Conservation (phyloP, 139 green algal species). For the Trebouxia sp. region DNA sequence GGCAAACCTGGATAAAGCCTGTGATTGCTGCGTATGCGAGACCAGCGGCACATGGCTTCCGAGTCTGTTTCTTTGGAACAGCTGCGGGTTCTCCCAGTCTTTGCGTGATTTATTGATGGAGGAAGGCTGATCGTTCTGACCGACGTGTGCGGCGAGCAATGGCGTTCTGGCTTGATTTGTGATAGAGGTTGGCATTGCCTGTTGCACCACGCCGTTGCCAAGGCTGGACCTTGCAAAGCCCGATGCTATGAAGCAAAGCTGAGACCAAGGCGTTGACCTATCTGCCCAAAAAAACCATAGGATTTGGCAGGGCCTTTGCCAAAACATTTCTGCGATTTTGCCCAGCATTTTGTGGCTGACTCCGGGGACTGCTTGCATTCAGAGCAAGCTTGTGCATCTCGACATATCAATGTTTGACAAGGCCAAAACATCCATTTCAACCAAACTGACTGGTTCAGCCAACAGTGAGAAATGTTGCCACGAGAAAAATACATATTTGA, state of each 20-base stretch:
- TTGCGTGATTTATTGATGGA: constrained; percentile 2
- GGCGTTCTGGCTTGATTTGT: background rate
- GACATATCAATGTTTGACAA: too few relatives aligned
- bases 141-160: background rate
- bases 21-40: constrained; percentile 44
- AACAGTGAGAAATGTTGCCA: too few relatives aligned
- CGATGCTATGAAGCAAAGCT: too few relatives aligned
- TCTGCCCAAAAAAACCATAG: too few relatives aligned
- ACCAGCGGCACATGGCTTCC: constrained; percentile 61
- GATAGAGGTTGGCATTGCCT: background rate
- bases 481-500: too few relatives aligned
- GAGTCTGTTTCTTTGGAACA: constrained; percentile 71
- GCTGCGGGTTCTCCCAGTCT: constrained; percentile 76
- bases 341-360: too few relatives aligned
- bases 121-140: background rate
- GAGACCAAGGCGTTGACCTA: background rate
- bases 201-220: background rate
- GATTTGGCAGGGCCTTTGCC: too few relatives aligned
- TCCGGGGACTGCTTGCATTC: too few relatives aligned
- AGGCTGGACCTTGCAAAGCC: background rate
- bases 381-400: too few relatives aligned
- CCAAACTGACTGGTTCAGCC: too few relatives aligned
- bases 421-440: too few relatives aligned
- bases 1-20: constrained; percentile 36
- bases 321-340: too few relatives aligned